These are phyloP conservation scores for Fraxinus albicans DNA, from an alignment of 305 asterid genomes.

Conservation along the genomic window DNA sequence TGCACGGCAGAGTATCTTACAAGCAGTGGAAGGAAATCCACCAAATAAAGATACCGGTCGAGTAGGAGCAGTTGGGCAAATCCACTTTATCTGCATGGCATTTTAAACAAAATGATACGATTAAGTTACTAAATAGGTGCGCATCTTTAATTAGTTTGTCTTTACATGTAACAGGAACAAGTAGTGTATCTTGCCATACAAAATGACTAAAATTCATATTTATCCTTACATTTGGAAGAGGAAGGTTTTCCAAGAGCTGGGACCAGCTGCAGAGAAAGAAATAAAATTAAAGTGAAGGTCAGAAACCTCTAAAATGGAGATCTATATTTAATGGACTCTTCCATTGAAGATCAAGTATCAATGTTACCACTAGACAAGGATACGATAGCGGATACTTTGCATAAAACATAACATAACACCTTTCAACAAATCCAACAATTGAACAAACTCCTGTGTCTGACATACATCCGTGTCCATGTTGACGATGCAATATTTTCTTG, in stretches of 20 bases:
- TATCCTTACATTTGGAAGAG: slow-evolving; percentile 67
- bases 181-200: not conserved
- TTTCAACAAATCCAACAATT: not conserved
- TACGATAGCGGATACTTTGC: not conserved
- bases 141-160: not conserved
- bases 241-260: slow-evolving; percentile 68
- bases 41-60: slow-evolving; percentile 77
- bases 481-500: not conserved
- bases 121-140: not conserved
- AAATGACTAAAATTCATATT: not conserved
- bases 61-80: slow-evolving; percentile 89
- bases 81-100: slow-evolving; percentile 73
- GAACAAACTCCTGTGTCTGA: not conserved
- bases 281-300: slow-evolving; percentile 17
- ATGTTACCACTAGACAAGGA: not conserved
- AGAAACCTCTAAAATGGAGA: slow-evolving; percentile 2
- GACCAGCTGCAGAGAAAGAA: slow-evolving; percentile 61
- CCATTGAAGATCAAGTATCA: slow-evolving; percentile 11
- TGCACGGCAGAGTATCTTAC: slow-evolving; percentile 39
- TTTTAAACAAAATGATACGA: slow-evolving; percentile 18
- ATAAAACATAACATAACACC: not conserved
- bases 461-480: not conserved
- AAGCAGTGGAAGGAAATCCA: slow-evolving; percentile 85
- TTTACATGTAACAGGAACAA: not conserved
- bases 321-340: not conserved